Conservation (phyloP, 371 early-diverging fungal genomes). For the Syncephalastrum racemosum region DNA sequence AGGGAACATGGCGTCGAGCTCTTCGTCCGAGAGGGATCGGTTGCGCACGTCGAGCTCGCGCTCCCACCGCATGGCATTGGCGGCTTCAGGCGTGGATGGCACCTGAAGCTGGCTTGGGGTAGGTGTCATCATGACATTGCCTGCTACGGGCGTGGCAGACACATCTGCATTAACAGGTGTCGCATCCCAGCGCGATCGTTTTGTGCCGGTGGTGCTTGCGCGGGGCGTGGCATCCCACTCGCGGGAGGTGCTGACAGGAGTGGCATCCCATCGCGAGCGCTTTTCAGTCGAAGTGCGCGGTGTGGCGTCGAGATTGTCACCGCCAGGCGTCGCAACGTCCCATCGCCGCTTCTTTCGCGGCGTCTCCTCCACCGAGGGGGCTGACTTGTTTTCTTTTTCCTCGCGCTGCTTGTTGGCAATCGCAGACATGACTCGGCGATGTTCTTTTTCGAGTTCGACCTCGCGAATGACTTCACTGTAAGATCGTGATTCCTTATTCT, state of each 20-base stretch:
- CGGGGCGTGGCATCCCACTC: slow-evolving; percentile 77
- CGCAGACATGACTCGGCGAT: slow-evolving; percentile 64
- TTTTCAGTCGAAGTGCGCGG: slow-evolving; percentile 40
- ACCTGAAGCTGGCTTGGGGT: slow-evolving; percentile 57
- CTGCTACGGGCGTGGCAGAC: slow-evolving; percentile 77
- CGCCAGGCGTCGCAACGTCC: slow-evolving; percentile 82
- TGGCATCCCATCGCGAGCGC: slow-evolving; percentile 85
- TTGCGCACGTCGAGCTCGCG: slow-evolving; percentile 88
- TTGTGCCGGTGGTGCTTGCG: slow-evolving; percentile 24
- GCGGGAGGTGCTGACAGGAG: slow-evolving; percentile 58
- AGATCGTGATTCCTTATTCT: slow-evolving; percentile 53
- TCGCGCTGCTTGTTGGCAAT: slow-evolving; percentile 77
- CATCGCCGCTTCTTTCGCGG: slow-evolving; percentile 75
- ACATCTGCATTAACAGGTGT: slow-evolving; percentile 66
- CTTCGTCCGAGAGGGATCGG: slow-evolving; percentile 85
- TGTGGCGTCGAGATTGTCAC: slow-evolving; percentile 66
- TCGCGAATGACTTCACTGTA: slow-evolving; percentile 89
- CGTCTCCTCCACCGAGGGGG: slow-evolving; percentile 33
- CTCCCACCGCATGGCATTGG: slow-evolving; percentile 77
- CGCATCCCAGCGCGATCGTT: slow-evolving; percentile 83
- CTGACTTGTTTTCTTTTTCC: slow-evolving; percentile 16
- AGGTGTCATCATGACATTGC: slow-evolving; percentile 77
- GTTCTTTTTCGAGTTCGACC: slow-evolving; percentile 83
- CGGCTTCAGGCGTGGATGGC: slow-evolving; percentile 83
- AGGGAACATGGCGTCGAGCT: slow-evolving; percentile 93